These are phyloP conservation scores for Phaseolus lunatus DNA, from an alignment of 306 rosid species.

Conservation along the genomic window DNA sequence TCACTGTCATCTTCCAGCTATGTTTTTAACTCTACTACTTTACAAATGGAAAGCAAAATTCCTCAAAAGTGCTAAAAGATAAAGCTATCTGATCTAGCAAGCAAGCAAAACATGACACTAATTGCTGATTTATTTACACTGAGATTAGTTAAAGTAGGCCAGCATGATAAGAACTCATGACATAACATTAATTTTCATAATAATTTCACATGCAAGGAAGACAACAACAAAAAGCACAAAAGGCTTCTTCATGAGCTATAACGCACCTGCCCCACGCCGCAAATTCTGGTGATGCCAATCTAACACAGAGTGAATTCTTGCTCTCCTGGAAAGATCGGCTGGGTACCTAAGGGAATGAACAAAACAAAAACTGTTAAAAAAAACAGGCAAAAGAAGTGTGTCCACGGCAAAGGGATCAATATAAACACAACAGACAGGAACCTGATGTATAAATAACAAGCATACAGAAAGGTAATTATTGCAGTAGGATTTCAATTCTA, in stretches of 20 bases:
- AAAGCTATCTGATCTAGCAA: constrained; percentile 17
- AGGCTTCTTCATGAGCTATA: constrained; percentile 23
- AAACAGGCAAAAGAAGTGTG: constrained; percentile 4
- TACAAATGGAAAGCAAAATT: constrained; percentile 29
- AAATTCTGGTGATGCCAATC: constrained; percentile 92
- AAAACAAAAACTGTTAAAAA: constrained; percentile 12
- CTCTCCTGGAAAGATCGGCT: constrained; percentile 81
- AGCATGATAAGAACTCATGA: background rate
- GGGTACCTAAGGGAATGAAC: constrained; percentile 74
- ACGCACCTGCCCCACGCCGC: constrained; percentile 80
- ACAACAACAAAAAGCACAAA: constrained; percentile 34
- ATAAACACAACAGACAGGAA: constrained; percentile 20
- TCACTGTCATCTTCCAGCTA: background rate
- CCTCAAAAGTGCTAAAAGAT: background rate
- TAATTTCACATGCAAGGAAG: constrained; percentile 14
- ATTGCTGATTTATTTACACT: constrained; percentile 29
- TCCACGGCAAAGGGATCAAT: background rate
- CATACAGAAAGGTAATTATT: constrained; percentile 6
- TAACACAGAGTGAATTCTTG: constrained; percentile 78
- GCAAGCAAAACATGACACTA: background rate
- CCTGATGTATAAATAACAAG: constrained; percentile 8
- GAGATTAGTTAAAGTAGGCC: constrained; percentile 22
- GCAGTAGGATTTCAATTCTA: background rate
- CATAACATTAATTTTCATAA: background rate
- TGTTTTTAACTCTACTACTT: constrained; percentile 7